Evolutionary conservation across 106 monocot genomes (phyloP), one percentile per base, ranked within the genome.

Genomic region (Dendrobium catenatum): DNA sequence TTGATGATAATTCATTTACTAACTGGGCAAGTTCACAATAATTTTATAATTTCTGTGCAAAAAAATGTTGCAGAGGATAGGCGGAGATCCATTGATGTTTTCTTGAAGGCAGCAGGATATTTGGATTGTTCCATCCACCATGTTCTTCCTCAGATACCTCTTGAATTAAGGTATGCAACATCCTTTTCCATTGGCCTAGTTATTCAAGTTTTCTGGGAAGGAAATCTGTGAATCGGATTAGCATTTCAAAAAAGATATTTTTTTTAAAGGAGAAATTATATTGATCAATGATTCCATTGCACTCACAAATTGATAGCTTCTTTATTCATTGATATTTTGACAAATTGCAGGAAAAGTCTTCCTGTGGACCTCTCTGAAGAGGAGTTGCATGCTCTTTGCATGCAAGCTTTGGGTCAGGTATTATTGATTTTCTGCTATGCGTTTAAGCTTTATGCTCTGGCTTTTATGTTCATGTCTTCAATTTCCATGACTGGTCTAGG

Each of bases 321-420:
- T 24, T 75, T 43, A 75, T 20, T 75, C 4, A 5, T 46, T 43
- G 15, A 7, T 43, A 19, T 19, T 33, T 10, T 54, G 9, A 24
- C 68, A 66, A 78, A 43, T 75, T 86, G 37, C 73, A 95, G 93
- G 85, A 79, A 78, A 78, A 76, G 89, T 49, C 89, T 95, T 82
- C 95, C 93, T 42, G 51, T 85, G 42, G 95, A 95, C 79, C 76
- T 95, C 31, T 81, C 84, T 78, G 91, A 95, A 84, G 89, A 81
- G 80, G 79, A 90, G 79, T 84, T 95, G 42, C 44, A 73, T 78
- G 88, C 95, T 82, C 84, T 93, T 79, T 88, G 91, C 79, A 80
- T 93, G 83, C 95, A 95, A 72, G 95, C 95, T 8, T 70, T 95
- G 78, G 95, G 91, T 42, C 93, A 93, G 93, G 95, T 95, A 91